A percentile compares a stretch with the other conserved stretches of the same genome.
These are phyloP conservation scores for Colletotrichum sp. DNA, from an alignment of 2,329 filamentous ascomycete genomes.

Conservation along the genomic window DNA sequence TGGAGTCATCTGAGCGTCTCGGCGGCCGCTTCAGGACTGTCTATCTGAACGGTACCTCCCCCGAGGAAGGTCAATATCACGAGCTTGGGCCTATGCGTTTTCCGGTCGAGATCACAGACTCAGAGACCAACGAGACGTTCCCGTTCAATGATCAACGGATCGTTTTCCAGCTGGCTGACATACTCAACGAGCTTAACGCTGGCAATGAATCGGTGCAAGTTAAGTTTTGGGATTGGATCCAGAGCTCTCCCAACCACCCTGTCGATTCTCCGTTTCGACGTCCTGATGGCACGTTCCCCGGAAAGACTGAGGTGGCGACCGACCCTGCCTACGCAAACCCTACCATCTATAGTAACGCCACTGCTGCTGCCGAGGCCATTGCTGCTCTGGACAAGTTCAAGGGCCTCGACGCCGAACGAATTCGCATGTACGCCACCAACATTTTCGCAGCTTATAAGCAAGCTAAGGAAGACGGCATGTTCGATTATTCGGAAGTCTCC, in stretches of 20 bases:
- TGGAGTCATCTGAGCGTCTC: conserved; percentile 44
- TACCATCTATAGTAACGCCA: conserved; percentile 27
- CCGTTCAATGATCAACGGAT: conserved; percentile 46
- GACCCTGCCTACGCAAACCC: conserved; percentile 22
- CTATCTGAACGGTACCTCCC: conserved; percentile 41
- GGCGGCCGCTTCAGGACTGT: conserved; percentile 48
- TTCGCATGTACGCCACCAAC: conserved; percentile 27
- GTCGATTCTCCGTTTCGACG: conserved; percentile 27
- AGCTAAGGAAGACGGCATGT: conserved; percentile 30
- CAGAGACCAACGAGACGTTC: conserved; percentile 44
- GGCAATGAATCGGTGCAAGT: conserved; percentile 34
- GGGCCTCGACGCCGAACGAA: conserved; percentile 23
- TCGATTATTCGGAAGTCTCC: conserved; percentile 33
- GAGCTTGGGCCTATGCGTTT: conserved; percentile 52
- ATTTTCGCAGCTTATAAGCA: conserved; percentile 34
- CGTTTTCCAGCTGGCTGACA: conserved; percentile 44
- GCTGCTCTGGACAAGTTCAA: conserved; percentile 32
- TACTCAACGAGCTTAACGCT: conserved; percentile 44
- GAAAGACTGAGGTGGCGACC: conserved; percentile 25
- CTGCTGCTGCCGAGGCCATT: conserved; percentile 25
- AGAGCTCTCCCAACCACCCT: conserved; percentile 39
- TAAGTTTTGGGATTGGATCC: conserved; percentile 46
- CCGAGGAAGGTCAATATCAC: conserved; percentile 30
- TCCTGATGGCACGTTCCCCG: conserved; percentile 31
- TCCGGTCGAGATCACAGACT: conserved; percentile 42